Evolutionary conservation across 495 filamentous ascomycete species (phyloP), one percentile per base, ranked within the genome.

Genomic region (Penicillium flavigenum): DNA sequence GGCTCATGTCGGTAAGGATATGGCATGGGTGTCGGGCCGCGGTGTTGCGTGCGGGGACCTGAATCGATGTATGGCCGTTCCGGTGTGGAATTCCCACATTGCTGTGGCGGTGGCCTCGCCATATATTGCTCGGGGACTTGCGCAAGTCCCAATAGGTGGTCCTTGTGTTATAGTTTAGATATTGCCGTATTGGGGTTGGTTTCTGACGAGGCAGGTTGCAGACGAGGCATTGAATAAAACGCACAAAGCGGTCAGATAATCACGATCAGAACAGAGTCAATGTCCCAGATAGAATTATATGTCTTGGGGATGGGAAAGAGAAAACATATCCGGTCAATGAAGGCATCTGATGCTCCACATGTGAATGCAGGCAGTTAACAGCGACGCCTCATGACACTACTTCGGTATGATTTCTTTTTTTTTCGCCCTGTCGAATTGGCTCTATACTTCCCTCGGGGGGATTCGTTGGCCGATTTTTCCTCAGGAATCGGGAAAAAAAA

Each of bases 61-160:
- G 54, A 51, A 12, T 58, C 58, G 57, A 54, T 44, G n/a, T 49
- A 50, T 34, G 55, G 51, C 48, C 60, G 39, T 17, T 68, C 63
- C 29, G 63, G 42, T 32, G 51, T 55, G 56, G 66, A 53, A 45
- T 62, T 45, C 53, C 63, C 66, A 56, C 61, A 58, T 63, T 66
- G 56, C 47, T 60, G 59, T 14, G 60, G 60, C 41, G 63, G 66
- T 49, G 65, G 54, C 54, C 63, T 57, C 63, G 66, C 66, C 66
- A 68, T 68, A 58, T 62, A 62, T 61, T 41, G 27, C 9, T 29
- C 47, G 46, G 31, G 48, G 22, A 39, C 34, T 38, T 17, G 60
- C 41, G 52, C 57, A 44, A 47, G 55, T 34, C 58, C 61, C 54
- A 52, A 42, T 47, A 44, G 47, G 31, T 51, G 55, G 51, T 50